These are phyloP conservation scores for Salix caprea DNA, from an alignment of 345 rosid genomes.

Conservation along the genomic window DNA sequence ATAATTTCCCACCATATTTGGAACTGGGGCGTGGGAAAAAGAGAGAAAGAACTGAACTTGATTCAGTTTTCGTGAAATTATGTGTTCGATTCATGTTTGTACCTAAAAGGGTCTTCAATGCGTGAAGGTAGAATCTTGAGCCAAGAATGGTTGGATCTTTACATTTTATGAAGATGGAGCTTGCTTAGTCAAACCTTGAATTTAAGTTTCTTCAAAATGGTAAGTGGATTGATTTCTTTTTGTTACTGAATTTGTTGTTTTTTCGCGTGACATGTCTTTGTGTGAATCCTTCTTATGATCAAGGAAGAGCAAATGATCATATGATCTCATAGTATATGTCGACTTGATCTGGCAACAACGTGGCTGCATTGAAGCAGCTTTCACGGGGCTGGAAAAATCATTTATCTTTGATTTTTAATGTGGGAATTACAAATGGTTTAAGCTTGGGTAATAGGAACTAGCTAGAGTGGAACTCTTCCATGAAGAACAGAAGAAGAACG, in stretches of 20 bases:
- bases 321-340: background rate
- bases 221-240: background rate
- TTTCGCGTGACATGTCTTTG: background rate
- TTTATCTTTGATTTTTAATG: background rate
- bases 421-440: background rate
- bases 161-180: background rate
- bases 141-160: background rate
- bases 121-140: background rate
- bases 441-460: background rate
- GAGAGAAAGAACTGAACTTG: background rate
- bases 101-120: background rate
- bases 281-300: background rate
- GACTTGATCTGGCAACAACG: background rate
- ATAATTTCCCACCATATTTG: background rate
- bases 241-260: background rate
- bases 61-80: constrained; percentile 9
- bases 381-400: background rate
- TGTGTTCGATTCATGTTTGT: constrained; percentile 3
- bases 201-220: constrained; percentile 13
- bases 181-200: constrained; percentile 6
- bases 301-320: background rate
- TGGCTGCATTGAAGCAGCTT: background rate
- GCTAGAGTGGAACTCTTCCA: too few relatives aligned
- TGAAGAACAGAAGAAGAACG: background rate
- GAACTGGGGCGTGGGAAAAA: background rate